Conservation (phyloP, 2,329 filamentous ascomycete genomes). For the Diaporthe nobilis region DNA sequence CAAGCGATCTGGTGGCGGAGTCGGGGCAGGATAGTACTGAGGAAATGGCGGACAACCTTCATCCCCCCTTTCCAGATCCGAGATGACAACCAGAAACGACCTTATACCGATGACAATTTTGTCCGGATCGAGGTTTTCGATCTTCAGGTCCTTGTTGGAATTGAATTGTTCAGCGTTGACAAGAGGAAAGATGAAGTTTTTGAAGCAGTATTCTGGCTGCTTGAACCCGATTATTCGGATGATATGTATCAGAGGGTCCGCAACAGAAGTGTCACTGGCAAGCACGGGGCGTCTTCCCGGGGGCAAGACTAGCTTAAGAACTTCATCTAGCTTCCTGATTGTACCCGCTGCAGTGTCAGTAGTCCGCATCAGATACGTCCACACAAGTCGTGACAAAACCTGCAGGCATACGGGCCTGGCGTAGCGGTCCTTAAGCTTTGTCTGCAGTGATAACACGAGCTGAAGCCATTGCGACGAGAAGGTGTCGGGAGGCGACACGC, state of each 20-base stretch:
- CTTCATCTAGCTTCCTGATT: slow-evolving; percentile 87
- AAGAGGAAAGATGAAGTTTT: slow-evolving; percentile 92
- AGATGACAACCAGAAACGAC: slow-evolving; percentile 93
- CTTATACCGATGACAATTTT: slow-evolving; percentile 97
- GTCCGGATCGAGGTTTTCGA: slow-evolving; percentile 95
- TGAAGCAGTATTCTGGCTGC: slow-evolving; percentile 93
- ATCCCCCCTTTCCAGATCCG: slow-evolving; percentile 89
- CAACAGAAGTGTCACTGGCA: slow-evolving; percentile 85
- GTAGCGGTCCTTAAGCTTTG: slow-evolving; percentile 86
- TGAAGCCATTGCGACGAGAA: slow-evolving; percentile 91
- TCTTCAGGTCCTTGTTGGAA: slow-evolving; percentile 81
- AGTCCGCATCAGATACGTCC: slow-evolving; percentile 93
- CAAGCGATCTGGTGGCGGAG: slow-evolving; percentile 57
- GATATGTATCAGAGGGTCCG: slow-evolving; percentile 92
- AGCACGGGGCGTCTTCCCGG: slow-evolving; percentile 84
- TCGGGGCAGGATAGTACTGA: slow-evolving; percentile 66
- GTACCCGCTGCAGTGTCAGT: slow-evolving; percentile 78
- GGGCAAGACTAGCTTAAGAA: slow-evolving; percentile 87
- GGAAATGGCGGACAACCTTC: slow-evolving; percentile 87
- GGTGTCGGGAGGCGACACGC: slow-evolving; percentile 86
- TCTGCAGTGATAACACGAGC: slow-evolving; percentile 81
- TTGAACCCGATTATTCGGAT: slow-evolving; percentile 96
- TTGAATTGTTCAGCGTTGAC: slow-evolving; percentile 93
- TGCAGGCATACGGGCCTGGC: slow-evolving; percentile 86
- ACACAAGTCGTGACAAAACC: slow-evolving; percentile 89